These are phyloP conservation scores for Gossypium herbaceum DNA, from an alignment of 345 rosid genomes.

Conservation along the genomic window DNA sequence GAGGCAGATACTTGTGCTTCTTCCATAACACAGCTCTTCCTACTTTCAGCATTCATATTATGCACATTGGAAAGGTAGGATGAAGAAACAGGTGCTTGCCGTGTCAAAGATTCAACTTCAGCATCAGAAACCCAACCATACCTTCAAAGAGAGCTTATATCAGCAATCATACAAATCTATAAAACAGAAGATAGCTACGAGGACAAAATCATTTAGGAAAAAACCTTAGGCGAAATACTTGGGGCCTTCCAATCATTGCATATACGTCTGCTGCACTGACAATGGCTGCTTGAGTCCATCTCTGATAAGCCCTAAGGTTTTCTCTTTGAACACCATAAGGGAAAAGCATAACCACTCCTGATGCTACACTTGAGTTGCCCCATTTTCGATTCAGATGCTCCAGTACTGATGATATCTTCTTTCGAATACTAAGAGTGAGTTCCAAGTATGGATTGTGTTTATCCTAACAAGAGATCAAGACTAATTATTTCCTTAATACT, in stretches of 20 bases:
- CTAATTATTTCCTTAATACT: conserved; percentile 14
- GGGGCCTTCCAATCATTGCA: conserved; percentile 67
- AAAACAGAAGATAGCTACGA: conserved; percentile 6
- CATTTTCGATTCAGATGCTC: conserved; percentile 96
- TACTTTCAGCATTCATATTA: conserved; percentile 33
- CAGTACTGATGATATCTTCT: conserved; percentile 89
- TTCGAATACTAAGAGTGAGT: conserved; percentile 90
- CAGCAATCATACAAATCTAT: conserved; percentile 16
- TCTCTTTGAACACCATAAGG: conserved; percentile 71
- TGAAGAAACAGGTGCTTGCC: conserved; percentile 35
- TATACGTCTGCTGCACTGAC: conserved; percentile 76
- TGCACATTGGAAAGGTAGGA: conserved; percentile 35
- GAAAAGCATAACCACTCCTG: conserved; percentile 78
- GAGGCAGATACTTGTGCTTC: conserved; percentile 27
- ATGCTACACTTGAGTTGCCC: conserved; percentile 81
- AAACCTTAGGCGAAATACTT: conserved; percentile 88
- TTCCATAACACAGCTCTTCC: conserved; percentile 31
- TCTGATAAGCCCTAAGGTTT: conserved; percentile 48
- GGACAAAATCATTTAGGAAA: conserved; percentile 22
- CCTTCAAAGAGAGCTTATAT: conserved; percentile 48
- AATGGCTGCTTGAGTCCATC: conserved; percentile 80
- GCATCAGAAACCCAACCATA: conserved; percentile 82
- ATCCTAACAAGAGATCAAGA: conserved; percentile 56
- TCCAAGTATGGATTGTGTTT: conserved; percentile 93
- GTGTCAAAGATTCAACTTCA: conserved; percentile 33